These are phyloP conservation scores for Hydnum rufescens DNA, from an alignment of 768 basidiomycete species.

Conservation along the genomic window DNA sequence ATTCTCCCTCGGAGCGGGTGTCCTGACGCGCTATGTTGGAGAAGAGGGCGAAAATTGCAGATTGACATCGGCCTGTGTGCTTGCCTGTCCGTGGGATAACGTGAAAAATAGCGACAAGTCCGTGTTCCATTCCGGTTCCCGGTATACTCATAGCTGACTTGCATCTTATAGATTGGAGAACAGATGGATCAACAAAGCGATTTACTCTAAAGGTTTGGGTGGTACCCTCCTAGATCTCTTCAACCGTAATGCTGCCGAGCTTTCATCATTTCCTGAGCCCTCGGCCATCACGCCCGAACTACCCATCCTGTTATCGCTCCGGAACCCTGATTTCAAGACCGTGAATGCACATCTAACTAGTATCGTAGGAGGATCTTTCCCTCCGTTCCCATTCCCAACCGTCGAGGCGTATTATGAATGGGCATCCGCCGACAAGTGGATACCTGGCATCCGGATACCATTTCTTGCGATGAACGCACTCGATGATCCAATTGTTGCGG, in stretches of 20 bases:
- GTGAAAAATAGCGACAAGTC: constrained; percentile 7
- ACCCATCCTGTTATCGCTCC: constrained; percentile 3
- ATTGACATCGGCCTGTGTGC: constrained; percentile 41
- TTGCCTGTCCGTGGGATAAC: constrained; percentile 31
- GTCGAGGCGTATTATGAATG: constrained; percentile 15
- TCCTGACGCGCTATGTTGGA: constrained; percentile 73
- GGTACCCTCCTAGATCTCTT: constrained; percentile 12
- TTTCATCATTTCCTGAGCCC: constrained; percentile 1
- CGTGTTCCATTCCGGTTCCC: neutral
- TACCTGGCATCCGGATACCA: constrained; percentile 13
- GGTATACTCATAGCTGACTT: neutral
- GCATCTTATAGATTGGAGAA: constrained; percentile 6
- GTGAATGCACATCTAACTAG: constrained; percentile 8
- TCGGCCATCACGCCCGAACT: constrained; percentile 5
- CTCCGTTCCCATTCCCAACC: constrained; percentile 8
- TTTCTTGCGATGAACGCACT: constrained; percentile 15
- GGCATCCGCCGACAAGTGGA: constrained; percentile 9
- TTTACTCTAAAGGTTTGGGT: constrained; percentile 16
- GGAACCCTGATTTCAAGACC: constrained; percentile 5
- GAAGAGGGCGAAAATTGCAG: constrained; percentile 54
- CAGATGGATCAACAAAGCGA: constrained; percentile 9
- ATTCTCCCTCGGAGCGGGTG: constrained; percentile 86
- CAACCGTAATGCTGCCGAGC: constrained; percentile 2
- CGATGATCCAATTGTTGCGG: constrained; percentile 17
- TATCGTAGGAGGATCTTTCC: constrained; percentile 8